phyloP scores from a whole-genome alignment of 805 yeast species.

The Metschnikowia gruessii region DNA sequence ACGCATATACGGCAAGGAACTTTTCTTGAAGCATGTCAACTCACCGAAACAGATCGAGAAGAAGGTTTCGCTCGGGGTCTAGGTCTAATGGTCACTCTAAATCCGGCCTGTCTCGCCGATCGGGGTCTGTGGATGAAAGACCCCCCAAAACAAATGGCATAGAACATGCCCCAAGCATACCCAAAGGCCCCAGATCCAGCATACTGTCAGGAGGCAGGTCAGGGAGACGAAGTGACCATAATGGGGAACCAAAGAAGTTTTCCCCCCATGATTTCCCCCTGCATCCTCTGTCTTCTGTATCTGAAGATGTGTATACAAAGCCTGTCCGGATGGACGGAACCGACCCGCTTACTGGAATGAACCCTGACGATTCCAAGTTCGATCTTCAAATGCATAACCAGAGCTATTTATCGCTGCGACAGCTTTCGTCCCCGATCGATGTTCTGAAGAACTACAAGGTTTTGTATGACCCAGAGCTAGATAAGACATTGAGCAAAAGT shows the following conservation, averaged over 20 bases:
- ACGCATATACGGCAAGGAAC: slow-evolving; percentile 1
- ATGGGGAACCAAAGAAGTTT: not conserved
- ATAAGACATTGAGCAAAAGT: slow-evolving; percentile 30
- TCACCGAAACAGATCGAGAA: slow-evolving; percentile 4
- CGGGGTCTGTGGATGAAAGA: slow-evolving; percentile 1
- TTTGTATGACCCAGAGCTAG: slow-evolving; percentile 48
- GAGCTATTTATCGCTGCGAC: slow-evolving; percentile 13
- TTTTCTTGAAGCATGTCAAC: not conserved
- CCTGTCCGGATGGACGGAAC: slow-evolving; percentile 26
- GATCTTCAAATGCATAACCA: slow-evolving; percentile 31
- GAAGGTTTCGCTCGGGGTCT: not conserved
- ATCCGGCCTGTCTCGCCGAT: not conserved
- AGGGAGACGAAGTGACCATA: not conserved
- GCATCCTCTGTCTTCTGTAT: not conserved
- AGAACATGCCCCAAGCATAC: slow-evolving; percentile 4
- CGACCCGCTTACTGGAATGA: slow-evolving; percentile 31
- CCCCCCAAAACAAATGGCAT: not conserved
- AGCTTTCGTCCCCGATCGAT: slow-evolving; percentile 11
- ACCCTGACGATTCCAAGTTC: slow-evolving; percentile 30
- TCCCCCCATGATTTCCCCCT: not conserved
- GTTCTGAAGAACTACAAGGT: slow-evolving; percentile 40
- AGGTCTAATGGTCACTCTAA: slow-evolving; percentile 1
- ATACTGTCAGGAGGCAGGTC: not conserved
- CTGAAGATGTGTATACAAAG: slow-evolving; percentile 2
- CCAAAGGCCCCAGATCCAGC: slow-evolving; percentile 9